These are phyloP conservation scores for Fusarium begoniae DNA, from an alignment of 2,329 filamentous ascomycete genomes.

Conservation along the genomic window DNA sequence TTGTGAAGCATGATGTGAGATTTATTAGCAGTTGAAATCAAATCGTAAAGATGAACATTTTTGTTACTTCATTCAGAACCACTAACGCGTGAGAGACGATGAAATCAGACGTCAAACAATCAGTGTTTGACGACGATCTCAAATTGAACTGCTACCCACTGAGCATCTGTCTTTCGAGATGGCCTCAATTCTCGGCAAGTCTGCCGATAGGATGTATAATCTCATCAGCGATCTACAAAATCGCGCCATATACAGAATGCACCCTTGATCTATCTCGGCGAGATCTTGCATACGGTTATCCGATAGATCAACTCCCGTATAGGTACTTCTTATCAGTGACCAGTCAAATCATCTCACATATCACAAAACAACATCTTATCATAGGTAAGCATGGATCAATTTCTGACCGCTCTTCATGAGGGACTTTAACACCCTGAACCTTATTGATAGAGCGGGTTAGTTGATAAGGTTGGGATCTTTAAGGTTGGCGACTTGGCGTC, in stretches of 20 bases:
- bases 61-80: not conserved
- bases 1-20: not conserved
- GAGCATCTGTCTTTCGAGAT: not conserved
- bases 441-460: not conserved
- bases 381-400: not conserved
- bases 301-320: constrained; percentile 13
- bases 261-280: not conserved
- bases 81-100: too few relatives aligned
- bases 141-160: rapidly evolving
- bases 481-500: not conserved
- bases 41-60: rapidly evolving
- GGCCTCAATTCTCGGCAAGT: not conserved
- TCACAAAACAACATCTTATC: not conserved
- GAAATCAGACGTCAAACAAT: too few relatives aligned
- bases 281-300: not conserved
- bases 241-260: not conserved
- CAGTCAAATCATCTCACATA: not conserved
- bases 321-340: not conserved
- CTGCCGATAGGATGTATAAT: not conserved
- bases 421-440: not conserved
- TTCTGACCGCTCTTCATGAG: constrained; percentile 2
- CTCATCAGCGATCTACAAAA: not conserved
- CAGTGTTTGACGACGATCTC: not conserved
- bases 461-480: not conserved
- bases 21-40: not conserved